Conservation (phyloP, 441 rosid genomes). For the Cnidoscolus chayamansa region DNA sequence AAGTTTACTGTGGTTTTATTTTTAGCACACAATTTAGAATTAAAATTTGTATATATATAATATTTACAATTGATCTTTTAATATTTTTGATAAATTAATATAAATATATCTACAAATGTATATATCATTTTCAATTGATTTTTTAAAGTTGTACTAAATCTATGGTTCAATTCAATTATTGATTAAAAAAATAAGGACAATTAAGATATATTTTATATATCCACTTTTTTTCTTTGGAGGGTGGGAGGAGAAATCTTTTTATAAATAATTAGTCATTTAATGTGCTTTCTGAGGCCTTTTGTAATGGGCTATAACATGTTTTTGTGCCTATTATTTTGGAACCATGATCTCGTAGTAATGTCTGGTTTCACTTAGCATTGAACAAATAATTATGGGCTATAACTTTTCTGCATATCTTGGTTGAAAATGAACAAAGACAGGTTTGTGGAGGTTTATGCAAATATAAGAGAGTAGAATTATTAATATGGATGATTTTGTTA, state of each 20-base stretch:
- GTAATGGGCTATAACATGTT: background rate
- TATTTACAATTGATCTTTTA: too few species aligned
- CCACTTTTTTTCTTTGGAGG: background rate
- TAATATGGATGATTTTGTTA: slow-evolving; percentile 10
- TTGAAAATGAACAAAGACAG: background rate
- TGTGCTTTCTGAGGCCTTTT: background rate
- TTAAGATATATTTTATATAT: too few species aligned
- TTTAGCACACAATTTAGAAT: too few species aligned
- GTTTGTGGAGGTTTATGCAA: background rate
- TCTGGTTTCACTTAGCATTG: background rate
- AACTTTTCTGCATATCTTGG: background rate
- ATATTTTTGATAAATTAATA: too few species aligned
- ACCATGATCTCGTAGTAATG: background rate
- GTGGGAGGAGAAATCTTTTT: background rate
- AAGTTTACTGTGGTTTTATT: too few species aligned
- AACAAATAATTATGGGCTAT: background rate
- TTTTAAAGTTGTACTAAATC: too few species aligned
- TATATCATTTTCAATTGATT: too few species aligned
- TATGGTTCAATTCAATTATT: too few species aligned
- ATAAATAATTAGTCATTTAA: background rate
- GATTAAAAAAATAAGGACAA: too few species aligned
- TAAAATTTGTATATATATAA: too few species aligned
- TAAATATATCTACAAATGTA: too few species aligned
- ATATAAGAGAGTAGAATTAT: background rate
- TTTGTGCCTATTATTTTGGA: background rate